Evolutionary conservation across 1,284 basidiomycete species (phyloP).

Genomic region (Malassezia nana): DNA sequence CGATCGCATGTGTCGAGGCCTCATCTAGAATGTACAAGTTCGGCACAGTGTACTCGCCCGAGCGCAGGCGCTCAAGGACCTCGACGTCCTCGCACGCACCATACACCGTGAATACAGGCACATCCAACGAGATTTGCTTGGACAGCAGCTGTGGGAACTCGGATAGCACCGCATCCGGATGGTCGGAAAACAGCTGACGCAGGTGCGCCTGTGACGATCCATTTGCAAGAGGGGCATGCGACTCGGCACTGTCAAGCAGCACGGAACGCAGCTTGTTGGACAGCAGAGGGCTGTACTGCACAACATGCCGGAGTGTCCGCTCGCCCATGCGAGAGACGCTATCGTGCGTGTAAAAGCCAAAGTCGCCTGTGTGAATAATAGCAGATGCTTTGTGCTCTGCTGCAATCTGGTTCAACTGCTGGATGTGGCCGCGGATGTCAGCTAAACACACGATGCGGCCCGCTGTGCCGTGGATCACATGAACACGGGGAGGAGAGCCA

Average conservation of each 20-base stretch:
- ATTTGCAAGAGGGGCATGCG: slow-evolving; percentile 15
- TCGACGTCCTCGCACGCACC: slow-evolving; percentile 93
- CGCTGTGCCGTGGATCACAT: slow-evolving; percentile 39
- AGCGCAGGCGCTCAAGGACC: slow-evolving; percentile 82
- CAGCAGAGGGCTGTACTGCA: slow-evolving; percentile 95
- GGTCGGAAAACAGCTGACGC: slow-evolving; percentile 45
- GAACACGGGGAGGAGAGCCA: slow-evolving; percentile 16
- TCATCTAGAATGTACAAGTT: slow-evolving; percentile 72
- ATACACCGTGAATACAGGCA: slow-evolving; percentile 93
- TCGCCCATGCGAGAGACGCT: slow-evolving; percentile 83
- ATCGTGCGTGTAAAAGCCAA: slow-evolving; percentile 85
- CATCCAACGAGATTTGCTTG: slow-evolving; percentile 51
- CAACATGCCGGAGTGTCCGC: slow-evolving; percentile 82
- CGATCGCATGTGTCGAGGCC: slow-evolving; percentile 76
- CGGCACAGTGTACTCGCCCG: slow-evolving; percentile 72
- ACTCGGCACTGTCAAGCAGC: slow-evolving; percentile 59
- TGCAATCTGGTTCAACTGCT: slow-evolving; percentile 79
- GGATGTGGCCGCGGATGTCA: slow-evolving; percentile 68
- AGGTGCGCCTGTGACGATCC: slow-evolving; percentile 19
- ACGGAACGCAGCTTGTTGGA: slow-evolving; percentile 68
- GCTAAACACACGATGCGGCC: slow-evolving; percentile 90
- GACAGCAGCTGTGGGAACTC: slow-evolving; percentile 86
- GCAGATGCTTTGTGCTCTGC: slow-evolving; percentile 68
- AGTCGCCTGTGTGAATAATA: slow-evolving; percentile 96
- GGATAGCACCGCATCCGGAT: slow-evolving; percentile 56